phyloP scores from a whole-genome alignment of 192 early-diverging fungal genomes.

The Bifiguratus adelaidae region DNA sequence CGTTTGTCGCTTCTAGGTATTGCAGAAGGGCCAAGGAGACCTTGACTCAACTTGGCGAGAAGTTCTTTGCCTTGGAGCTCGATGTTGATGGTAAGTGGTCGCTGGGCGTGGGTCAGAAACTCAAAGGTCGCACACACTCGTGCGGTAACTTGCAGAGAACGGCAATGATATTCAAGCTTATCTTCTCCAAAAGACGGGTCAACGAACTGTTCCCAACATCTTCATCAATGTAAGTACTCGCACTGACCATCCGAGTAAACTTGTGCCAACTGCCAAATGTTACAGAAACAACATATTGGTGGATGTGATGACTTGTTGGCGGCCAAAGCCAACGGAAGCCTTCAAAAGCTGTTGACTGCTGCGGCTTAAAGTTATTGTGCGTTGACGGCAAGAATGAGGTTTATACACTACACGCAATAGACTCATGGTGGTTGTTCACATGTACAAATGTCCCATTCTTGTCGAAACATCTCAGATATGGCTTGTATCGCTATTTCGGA shows the following conservation, averaged over 20 bases:
- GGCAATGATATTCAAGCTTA: conserved; percentile 48
- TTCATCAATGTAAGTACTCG: no score
- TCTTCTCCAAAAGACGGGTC: conserved; percentile 39
- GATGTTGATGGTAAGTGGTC: conserved; percentile 32
- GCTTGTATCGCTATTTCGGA: no score
- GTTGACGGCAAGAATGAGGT: no score
- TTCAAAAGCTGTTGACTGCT: conserved; percentile 32
- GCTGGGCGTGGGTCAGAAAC: not conserved
- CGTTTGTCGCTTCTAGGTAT: conserved; percentile 25
- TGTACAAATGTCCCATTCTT: no score
- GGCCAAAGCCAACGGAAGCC: conserved; percentile 25
- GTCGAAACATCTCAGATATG: no score
- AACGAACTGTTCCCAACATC: conserved; percentile 71
- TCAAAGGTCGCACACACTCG: not conserved
- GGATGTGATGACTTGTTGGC: conserved; percentile 43
- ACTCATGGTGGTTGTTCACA: no score
- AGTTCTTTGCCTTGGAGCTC: conserved; percentile 39
- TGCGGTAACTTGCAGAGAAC: no score
- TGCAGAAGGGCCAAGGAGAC: conserved; percentile 41
- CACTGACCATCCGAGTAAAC: no score
- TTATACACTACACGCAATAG: no score
- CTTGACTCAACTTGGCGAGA: conserved; percentile 20
- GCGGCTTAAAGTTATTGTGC: conserved; percentile 9
- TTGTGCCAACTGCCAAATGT: no score
- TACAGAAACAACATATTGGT: conserved; percentile 52